Percentiles rank a stretch among this genome's conserved stretches.
Evolutionary conservation across 495 filamentous ascomycete genomes (phyloP).

Genomic region (Neurospora africana): DNA sequence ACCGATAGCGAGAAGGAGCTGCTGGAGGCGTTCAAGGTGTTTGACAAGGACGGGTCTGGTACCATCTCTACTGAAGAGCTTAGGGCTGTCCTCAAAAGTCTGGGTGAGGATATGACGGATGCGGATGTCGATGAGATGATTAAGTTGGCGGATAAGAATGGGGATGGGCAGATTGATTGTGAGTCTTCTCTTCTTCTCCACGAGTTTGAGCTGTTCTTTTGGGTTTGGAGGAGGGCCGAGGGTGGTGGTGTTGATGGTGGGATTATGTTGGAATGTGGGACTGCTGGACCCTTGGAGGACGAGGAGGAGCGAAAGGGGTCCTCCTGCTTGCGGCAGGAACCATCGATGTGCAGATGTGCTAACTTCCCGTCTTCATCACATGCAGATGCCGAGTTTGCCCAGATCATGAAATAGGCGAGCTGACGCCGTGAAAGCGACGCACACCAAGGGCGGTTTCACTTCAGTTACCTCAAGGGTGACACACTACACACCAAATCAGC

Average conservation of each 20-base stretch:
- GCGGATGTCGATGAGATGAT: slow-evolving; percentile 40
- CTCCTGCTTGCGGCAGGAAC: not conserved
- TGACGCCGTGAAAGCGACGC: not conserved
- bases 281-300: not conserved
- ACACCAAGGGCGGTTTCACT: not conserved
- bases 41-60: slow-evolving; percentile 39
- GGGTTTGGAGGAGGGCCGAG: not conserved
- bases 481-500: not conserved
- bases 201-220: not conserved
- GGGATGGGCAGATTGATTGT: slow-evolving; percentile 41
- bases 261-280: not conserved
- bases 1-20: slow-evolving; percentile 37
- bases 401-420: slow-evolving; percentile 55
- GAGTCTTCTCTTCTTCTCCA: slow-evolving; percentile 4
- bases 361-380: slow-evolving; percentile 1
- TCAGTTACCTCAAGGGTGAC: not conserved
- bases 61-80: slow-evolving; percentile 38
- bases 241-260: not conserved
- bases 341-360: slow-evolving; percentile 3
- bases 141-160: slow-evolving; percentile 35
- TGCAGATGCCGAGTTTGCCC: slow-evolving; percentile 87
- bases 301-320: not conserved
- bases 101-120: slow-evolving; percentile 38
- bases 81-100: slow-evolving; percentile 31
- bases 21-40: slow-evolving; percentile 36